Evolutionary conservation across 176 grass and related monocot species (phyloP).

Genomic region (Metroxylon sagu): DNA sequence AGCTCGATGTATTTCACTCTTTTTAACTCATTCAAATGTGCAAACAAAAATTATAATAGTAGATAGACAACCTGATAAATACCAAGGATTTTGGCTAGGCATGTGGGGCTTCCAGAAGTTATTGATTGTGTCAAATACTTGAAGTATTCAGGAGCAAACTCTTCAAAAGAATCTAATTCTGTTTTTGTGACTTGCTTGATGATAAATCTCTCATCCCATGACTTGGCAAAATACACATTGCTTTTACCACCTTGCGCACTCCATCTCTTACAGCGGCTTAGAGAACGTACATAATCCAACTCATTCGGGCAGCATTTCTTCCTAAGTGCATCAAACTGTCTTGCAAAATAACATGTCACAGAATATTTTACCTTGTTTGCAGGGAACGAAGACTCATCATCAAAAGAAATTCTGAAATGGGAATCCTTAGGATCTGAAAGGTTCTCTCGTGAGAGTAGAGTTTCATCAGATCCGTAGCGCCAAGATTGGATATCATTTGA

Average conservation of each 20-base stretch:
- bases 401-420: constrained; percentile 69
- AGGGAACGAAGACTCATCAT: constrained; percentile 55
- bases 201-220: constrained; percentile 84
- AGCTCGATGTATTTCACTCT: background rate
- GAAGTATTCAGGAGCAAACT: constrained; percentile 82
- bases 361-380: constrained; percentile 73
- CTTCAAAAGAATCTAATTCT: constrained; percentile 85
- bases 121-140: constrained; percentile 54
- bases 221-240: constrained; percentile 94
- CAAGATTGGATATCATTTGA: constrained; percentile 13
- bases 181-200: constrained; percentile 92
- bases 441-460: constrained; percentile 29
- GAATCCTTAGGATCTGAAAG: constrained; percentile 40
- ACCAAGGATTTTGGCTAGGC: constrained; percentile 82
- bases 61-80: constrained; percentile 72
- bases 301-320: constrained; percentile 56
- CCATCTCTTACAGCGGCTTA: constrained; percentile 88
- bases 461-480: constrained; percentile 23
- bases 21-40: too few relatives aligned
- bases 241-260: constrained; percentile 93
- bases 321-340: constrained; percentile 63
- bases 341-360: constrained; percentile 78
- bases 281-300: constrained; percentile 65
- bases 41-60: background rate
- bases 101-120: constrained; percentile 56